Conservation (phyloP, 257 asterid species). For the Orobanche coerulescens region DNA sequence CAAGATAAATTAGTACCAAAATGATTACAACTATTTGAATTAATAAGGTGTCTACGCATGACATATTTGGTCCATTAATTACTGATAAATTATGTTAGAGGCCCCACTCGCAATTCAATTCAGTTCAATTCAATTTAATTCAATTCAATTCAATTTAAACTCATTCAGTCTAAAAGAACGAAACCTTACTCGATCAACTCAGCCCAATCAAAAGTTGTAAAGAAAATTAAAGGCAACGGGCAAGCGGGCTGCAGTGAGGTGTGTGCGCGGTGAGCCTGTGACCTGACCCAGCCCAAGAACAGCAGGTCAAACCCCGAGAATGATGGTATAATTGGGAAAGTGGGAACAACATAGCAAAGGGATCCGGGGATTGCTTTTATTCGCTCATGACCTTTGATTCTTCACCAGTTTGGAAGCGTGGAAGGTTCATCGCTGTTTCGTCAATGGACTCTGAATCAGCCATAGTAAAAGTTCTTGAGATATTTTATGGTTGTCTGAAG, state of each 20-base stretch:
- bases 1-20: no score
- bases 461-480: constrained; percentile 29
- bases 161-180: no score
- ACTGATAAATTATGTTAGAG: no score
- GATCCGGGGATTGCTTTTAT: constrained; percentile 16
- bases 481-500: constrained; percentile 4
- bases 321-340: no score
- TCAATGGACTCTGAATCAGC: constrained; percentile 73
- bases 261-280: no score
- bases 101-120: no score
- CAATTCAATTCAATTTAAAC: no score
- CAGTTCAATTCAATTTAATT: no score
- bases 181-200: no score
- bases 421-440: constrained; percentile 41
- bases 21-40: no score
- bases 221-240: background rate
- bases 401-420: constrained; percentile 48
- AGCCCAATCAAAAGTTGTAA: background rate
- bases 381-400: constrained; percentile 59
- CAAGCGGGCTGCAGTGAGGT: background rate
- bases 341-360: constrained; percentile 3
- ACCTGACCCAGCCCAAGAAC: constrained; percentile 9
- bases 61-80: no score
- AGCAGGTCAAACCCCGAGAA: background rate
- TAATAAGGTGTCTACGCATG: no score